Percentiles rank a stretch among this genome's conserved stretches.
Conservation (phyloP, 1,284 basidiomycete species). For the Fomitopsis pinicola region DNA sequence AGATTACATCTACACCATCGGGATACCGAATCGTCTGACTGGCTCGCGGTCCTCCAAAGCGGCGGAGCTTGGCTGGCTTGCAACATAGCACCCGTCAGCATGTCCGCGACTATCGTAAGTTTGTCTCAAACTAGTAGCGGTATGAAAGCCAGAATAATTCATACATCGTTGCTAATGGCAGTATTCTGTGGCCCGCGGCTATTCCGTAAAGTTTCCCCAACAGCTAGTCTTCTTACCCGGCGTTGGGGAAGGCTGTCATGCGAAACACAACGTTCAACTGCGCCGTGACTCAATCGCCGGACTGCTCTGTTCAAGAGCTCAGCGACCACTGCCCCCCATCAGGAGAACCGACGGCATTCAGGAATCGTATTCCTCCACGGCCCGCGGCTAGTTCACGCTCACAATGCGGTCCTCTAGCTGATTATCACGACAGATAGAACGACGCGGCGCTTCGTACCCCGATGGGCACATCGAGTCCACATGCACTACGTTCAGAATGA, state of each 20-base stretch:
- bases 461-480: background rate
- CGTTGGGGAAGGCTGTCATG: no score
- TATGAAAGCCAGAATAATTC: no score
- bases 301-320: background rate
- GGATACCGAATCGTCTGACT: background rate
- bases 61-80: background rate
- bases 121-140: no score
- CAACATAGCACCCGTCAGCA: background rate
- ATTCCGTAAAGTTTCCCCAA: no score
- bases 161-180: no score
- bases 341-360: background rate
- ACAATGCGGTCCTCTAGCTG: background rate
- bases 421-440: background rate
- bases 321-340: background rate
- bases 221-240: no score
- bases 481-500: background rate
- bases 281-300: no score
- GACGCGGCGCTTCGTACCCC: background rate
- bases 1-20: background rate
- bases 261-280: no score
- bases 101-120: no score
- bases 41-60: background rate
- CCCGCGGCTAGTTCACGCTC: background rate
- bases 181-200: no score
- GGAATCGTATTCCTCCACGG: background rate